Percentiles rank a stretch among this genome's conserved stretches.
phyloP scores from a whole-genome alignment of 768 basidiomycete species.

The Mycena indigotica region DNA sequence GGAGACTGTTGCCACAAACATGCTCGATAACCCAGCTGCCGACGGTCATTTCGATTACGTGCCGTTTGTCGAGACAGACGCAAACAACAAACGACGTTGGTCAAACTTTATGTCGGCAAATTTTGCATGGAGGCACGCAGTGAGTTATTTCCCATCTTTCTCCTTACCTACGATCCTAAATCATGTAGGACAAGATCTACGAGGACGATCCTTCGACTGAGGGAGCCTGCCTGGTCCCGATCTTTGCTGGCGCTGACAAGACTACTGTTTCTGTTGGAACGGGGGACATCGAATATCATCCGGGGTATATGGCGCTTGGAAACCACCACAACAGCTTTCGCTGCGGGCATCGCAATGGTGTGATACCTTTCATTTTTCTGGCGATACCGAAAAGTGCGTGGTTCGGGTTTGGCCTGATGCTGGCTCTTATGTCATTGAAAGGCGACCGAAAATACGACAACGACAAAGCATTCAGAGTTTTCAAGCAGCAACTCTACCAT shows the following conservation, averaged over 20 bases:
- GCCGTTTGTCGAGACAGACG: constrained; percentile 31
- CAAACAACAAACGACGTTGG: constrained; percentile 28
- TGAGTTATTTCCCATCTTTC: constrained; percentile 13
- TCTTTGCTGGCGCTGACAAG: neutral
- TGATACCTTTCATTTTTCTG: neutral
- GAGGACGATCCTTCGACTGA: neutral
- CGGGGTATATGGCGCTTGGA: neutral
- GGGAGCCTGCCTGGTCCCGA: constrained; percentile 7
- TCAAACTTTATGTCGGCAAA: constrained; percentile 43
- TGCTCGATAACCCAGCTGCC: constrained; percentile 39
- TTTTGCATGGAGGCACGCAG: constrained; percentile 44
- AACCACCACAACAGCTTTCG: neutral
- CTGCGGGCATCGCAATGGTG: neutral
- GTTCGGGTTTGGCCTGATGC: no score
- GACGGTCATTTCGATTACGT: constrained; percentile 33
- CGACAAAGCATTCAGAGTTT: no score
- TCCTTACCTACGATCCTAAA: neutral
- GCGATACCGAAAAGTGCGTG: no score
- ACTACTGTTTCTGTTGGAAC: neutral
- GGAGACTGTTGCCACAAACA: constrained; percentile 26
- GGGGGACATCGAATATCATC: neutral
- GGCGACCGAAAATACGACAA: no score
- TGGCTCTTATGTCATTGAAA: no score
- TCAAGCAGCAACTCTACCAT: no score
- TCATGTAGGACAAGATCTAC: constrained; percentile 7